phyloP scores from a whole-genome alignment of 148 eudicot genomes.

The Cornus controversa region DNA sequence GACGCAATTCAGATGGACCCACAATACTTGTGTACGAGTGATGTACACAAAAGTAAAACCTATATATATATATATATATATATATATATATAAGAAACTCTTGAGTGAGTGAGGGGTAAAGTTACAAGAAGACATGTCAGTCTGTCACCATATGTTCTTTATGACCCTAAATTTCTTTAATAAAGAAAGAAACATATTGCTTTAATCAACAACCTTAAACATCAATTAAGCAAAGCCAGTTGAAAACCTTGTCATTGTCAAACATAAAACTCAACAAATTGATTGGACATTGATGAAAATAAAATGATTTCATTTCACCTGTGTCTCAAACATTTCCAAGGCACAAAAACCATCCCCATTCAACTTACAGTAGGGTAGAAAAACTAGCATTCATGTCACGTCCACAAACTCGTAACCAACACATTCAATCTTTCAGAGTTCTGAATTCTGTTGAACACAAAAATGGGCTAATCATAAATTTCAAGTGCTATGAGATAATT shows the following conservation, averaged over 20 bases:
- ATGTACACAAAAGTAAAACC: not conserved
- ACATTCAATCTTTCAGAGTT: too few relatives aligned
- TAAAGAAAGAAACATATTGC: constrained; percentile 8
- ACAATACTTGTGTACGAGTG: not conserved
- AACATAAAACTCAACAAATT: not conserved
- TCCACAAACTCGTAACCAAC: too few relatives aligned
- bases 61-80: not conserved
- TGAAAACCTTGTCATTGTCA: constrained; percentile 11
- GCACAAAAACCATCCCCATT: too few relatives aligned
- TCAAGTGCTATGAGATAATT: too few relatives aligned
- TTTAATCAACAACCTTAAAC: constrained; percentile 11
- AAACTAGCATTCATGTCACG: too few relatives aligned
- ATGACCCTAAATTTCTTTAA: constrained; percentile 15
- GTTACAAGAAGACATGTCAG: constrained; percentile 19
- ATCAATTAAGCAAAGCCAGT: constrained; percentile 5
- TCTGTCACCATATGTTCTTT: constrained; percentile 17
- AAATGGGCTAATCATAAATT: too few relatives aligned
- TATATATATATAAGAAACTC: not conserved
- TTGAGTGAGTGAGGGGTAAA: constrained; percentile 18
- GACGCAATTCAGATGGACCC: not conserved
- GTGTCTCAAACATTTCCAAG: too few relatives aligned
- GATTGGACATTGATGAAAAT: too few relatives aligned
- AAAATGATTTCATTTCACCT: too few relatives aligned
- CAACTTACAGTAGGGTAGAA: too few relatives aligned
- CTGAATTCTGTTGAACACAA: too few relatives aligned